A percentile compares a stretch with the other conserved stretches of the same genome.
These are phyloP conservation scores for Hypericum perforatum DNA, from an alignment of 345 rosid species.

Conservation along the genomic window DNA sequence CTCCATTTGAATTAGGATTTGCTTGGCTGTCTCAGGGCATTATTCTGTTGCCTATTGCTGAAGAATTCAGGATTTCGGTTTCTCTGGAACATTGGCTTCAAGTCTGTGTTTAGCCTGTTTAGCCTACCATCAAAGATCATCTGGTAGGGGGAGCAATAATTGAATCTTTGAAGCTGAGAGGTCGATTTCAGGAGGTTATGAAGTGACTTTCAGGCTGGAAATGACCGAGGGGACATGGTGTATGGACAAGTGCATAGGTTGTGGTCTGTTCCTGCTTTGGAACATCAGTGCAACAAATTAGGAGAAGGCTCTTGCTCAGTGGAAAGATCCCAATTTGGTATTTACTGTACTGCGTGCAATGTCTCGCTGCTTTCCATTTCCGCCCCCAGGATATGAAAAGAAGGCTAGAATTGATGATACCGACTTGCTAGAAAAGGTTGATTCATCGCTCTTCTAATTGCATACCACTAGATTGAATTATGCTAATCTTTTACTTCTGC, in stretches of 20 bases:
- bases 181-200: slow-evolving; percentile 22
- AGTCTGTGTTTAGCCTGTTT: too few species aligned
- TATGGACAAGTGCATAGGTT: slow-evolving; percentile 46
- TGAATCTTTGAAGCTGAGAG: slow-evolving; percentile 10
- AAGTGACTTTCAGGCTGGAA: slow-evolving; percentile 27
- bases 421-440: slow-evolving; percentile 65
- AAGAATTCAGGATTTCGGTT: neutral
- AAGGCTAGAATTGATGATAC: slow-evolving; percentile 44
- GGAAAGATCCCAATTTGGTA: slow-evolving; percentile 24
- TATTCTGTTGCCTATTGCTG: neutral
- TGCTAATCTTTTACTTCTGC: neutral
- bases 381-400: slow-evolving; percentile 96
- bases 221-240: slow-evolving; percentile 51
- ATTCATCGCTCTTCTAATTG: neutral
- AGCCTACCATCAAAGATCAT: too few species aligned
- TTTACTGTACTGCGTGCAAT: slow-evolving; percentile 37
- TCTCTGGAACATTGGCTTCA: too few species aligned
- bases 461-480: slow-evolving; percentile 3
- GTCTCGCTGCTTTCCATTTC: slow-evolving; percentile 99
- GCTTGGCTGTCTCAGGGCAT: neutral
- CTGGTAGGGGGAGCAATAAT: too few species aligned
- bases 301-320: slow-evolving; percentile 21
- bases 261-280: slow-evolving; percentile 47
- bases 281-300: slow-evolving; percentile 33
- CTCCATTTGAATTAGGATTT: neutral